Conservation (phyloP, 345 rosid genomes). For the Angophora floribunda region DNA sequence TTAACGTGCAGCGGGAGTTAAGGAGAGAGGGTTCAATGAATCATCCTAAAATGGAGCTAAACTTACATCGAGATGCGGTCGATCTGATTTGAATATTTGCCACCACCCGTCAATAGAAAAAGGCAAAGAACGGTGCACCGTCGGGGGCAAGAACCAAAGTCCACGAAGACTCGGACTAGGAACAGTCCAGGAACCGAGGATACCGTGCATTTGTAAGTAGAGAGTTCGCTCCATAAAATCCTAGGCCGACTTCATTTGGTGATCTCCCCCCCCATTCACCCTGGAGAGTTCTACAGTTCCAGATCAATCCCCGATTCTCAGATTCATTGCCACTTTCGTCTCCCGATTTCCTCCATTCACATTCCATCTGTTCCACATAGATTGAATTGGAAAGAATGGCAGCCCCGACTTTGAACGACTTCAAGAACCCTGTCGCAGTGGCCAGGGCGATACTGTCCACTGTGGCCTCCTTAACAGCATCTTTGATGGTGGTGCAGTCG, state of each 20-base stretch:
- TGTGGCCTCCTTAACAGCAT: slow-evolving; percentile 29
- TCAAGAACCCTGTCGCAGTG: not conserved
- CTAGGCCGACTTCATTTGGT: too few relatives aligned
- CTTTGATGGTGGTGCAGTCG: slow-evolving; percentile 41
- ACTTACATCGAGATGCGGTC: not conserved
- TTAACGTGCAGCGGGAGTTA: not conserved
- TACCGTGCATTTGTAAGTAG: not conserved
- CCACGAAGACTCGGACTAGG: not conserved
- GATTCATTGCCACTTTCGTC: too few relatives aligned
- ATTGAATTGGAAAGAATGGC: too few relatives aligned
- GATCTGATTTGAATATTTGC: not conserved
- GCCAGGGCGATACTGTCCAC: slow-evolving; percentile 3
- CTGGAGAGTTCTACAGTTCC: too few relatives aligned
- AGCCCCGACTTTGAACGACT: too few relatives aligned
- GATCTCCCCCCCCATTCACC: too few relatives aligned
- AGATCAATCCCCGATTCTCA: too few relatives aligned
- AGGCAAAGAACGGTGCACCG: not conserved
- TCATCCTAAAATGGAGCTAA: not conserved
- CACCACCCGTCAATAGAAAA: not conserved
- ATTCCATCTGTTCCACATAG: too few relatives aligned
- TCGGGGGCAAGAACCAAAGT: not conserved
- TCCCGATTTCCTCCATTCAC: too few relatives aligned
- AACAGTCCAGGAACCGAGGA: not conserved
- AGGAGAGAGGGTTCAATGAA: not conserved
- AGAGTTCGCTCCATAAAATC: not conserved